phyloP scores from a whole-genome alignment of 2,329 filamentous ascomycete genomes.

The Zymoseptoria brevis region DNA sequence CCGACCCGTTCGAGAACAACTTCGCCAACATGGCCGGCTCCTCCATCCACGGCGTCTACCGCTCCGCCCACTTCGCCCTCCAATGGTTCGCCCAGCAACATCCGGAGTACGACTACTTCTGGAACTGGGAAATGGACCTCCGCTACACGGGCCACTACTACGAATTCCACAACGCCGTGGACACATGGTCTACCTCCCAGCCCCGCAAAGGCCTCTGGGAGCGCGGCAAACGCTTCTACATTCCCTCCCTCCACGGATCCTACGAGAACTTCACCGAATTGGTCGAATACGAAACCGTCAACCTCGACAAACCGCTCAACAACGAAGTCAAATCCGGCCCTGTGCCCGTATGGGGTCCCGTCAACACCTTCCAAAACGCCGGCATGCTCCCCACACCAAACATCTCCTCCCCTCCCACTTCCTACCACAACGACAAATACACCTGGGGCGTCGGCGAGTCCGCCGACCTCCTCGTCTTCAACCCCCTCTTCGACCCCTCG shows the following conservation, averaged over 20 bases:
- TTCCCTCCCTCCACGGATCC: slow-evolving; percentile 58
- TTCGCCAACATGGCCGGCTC: slow-evolving; percentile 51
- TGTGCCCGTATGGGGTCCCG: slow-evolving; percentile 59
- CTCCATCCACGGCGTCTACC: slow-evolving; percentile 84
- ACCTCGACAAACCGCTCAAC: slow-evolving; percentile 42
- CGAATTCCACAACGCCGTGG: slow-evolving; percentile 63
- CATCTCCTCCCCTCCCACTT: slow-evolving; percentile 55
- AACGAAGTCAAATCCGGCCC: slow-evolving; percentile 42
- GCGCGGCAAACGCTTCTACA: slow-evolving; percentile 63
- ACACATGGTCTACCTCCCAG: slow-evolving; percentile 57
- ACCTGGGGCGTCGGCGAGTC: slow-evolving; percentile 70
- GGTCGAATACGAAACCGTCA: slow-evolving; percentile 51
- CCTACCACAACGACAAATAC: slow-evolving; percentile 56
- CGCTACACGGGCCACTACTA: slow-evolving; percentile 76
- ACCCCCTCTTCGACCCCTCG: slow-evolving; percentile 70
- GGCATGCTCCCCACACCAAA: slow-evolving; percentile 52
- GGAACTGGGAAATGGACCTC: slow-evolving; percentile 89
- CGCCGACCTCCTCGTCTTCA: slow-evolving; percentile 64
- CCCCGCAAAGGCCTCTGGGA: slow-evolving; percentile 68
- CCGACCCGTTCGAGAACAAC: slow-evolving; percentile 74
- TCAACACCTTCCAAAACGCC: slow-evolving; percentile 36
- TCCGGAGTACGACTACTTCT: slow-evolving; percentile 49
- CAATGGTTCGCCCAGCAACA: slow-evolving; percentile 46
- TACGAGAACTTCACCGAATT: slow-evolving; percentile 60
- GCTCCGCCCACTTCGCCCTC: slow-evolving; percentile 47